phyloP scores from a whole-genome alignment of 2,329 filamentous ascomycete species.

The Aspergillus melleus region DNA sequence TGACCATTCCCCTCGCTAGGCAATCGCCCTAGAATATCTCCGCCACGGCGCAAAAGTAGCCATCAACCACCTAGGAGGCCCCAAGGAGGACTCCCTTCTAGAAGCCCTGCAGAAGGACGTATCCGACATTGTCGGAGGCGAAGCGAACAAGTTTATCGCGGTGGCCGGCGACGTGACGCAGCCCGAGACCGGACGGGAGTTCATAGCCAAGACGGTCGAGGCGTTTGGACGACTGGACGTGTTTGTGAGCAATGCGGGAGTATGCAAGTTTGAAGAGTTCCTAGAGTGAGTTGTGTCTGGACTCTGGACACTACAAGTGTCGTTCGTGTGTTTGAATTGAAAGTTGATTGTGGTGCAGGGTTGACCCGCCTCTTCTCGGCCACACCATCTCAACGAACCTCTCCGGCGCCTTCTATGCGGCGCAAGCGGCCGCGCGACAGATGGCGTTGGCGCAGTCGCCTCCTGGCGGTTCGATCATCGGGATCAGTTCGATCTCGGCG shows the following conservation, averaged over 20 bases:
- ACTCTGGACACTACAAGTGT: too few relatives aligned
- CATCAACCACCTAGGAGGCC: constrained; percentile 71
- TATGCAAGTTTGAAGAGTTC: constrained; percentile 87
- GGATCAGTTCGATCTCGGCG: constrained; percentile 42
- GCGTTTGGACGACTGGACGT: constrained; percentile 62
- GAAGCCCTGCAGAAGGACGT: constrained; percentile 32
- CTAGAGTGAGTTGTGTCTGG: constrained; percentile 55
- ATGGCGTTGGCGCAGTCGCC: constrained; percentile 73
- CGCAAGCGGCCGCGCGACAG: constrained; percentile 80
- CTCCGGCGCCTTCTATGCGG: constrained; percentile 82
- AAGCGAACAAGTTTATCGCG: constrained; percentile 56
- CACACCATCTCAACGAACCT: constrained; percentile 78
- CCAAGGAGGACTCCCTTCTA: constrained; percentile 31
- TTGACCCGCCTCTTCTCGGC: constrained; percentile 68
- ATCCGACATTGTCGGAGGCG: constrained; percentile 23
- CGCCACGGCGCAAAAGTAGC: constrained; percentile 75
- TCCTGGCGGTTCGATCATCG: constrained; percentile 72
- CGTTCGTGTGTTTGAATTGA: too few relatives aligned
- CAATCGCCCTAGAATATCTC: constrained; percentile 78
- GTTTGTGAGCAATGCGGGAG: constrained; percentile 84
- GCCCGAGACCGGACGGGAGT: constrained; percentile 66
- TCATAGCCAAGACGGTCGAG: constrained; percentile 67
- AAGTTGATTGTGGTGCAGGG: constrained; percentile 38
- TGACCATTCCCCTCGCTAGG: constrained; percentile 36
- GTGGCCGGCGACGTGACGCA: constrained; percentile 76